phyloP scores from a whole-genome alignment of 2,329 filamentous ascomycete genomes.

The Talaromyces sp. region DNA sequence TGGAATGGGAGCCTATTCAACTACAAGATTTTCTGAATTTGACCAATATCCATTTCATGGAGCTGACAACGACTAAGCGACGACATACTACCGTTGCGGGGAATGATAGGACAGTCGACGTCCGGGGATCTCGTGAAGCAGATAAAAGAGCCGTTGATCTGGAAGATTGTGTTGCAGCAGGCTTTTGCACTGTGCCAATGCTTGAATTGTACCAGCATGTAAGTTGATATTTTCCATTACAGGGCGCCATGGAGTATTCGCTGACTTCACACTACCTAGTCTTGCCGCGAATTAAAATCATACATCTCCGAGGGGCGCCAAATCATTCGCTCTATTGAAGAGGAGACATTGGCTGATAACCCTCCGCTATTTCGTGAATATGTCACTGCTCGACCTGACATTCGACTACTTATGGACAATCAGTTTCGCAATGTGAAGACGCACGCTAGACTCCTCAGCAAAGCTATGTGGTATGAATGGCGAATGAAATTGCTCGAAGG shows the following conservation, averaged over 20 bases:
- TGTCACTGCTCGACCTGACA: conserved; percentile 73
- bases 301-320: conserved; percentile 91
- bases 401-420: conserved; percentile 84
- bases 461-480: conserved; percentile 98
- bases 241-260: not conserved
- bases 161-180: conserved; percentile 77
- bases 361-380: conserved; percentile 90
- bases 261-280: conserved; percentile 37
- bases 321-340: conserved; percentile 86
- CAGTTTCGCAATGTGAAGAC: conserved; percentile 98
- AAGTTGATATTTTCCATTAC: conserved; percentile 32
- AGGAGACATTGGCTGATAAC: conserved; percentile 82
- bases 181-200: conserved; percentile 86
- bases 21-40: conserved; percentile 90
- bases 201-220: conserved; percentile 90
- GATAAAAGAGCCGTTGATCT: conserved; percentile 40
- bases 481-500: conserved; percentile 80
- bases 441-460: conserved; percentile 81
- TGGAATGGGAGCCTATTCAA: conserved; percentile 61
- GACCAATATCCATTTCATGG: conserved; percentile 97
- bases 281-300: conserved; percentile 90
- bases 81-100: conserved; percentile 71
- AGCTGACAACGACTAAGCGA: conserved; percentile 91
- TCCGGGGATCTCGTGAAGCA: conserved; percentile 19
- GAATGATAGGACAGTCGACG: conserved; percentile 26